Conservation (phyloP, 805 yeast species). For the Starmerella potacharoeniae region DNA sequence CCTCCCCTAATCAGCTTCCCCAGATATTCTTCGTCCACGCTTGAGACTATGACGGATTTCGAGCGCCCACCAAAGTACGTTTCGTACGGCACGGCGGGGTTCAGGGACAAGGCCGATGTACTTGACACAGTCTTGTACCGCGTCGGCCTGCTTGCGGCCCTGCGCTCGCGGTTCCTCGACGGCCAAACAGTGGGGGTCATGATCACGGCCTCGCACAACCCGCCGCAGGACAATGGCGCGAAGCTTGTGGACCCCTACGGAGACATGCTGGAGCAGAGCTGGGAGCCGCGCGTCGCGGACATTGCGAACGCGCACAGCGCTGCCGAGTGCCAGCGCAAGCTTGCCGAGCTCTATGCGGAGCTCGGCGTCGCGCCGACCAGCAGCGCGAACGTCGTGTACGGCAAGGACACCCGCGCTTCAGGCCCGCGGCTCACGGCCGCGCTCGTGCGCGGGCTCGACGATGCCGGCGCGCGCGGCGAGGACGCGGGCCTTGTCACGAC, state of each 20-base stretch:
- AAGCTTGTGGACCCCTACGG: conserved; percentile 91
- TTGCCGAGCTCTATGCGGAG: conserved; percentile 32
- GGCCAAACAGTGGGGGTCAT: conserved; percentile 81
- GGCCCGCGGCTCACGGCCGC: conserved; percentile 56
- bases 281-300: conserved; percentile 76
- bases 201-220: conserved; percentile 94
- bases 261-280: conserved; percentile 67
- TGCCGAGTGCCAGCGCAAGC: conserved; percentile 34
- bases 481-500: conserved; percentile 74
- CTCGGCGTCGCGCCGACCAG: conserved; percentile 38
- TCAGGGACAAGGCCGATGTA: conserved; percentile 58
- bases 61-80: conserved; percentile 24
- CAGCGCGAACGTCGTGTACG: conserved; percentile 48
- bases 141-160: conserved; percentile 69
- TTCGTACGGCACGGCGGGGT: conserved; percentile 95
- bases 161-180: conserved; percentile 60
- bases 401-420: conserved; percentile 80
- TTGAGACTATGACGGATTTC: neutral
- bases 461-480: conserved; percentile 35
- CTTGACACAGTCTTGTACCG: conserved; percentile 75
- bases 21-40: too few relatives aligned
- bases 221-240: conserved; percentile 84
- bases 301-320: conserved; percentile 58
- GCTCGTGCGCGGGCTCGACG: conserved; percentile 49
- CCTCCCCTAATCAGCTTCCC: too few relatives aligned